Conservation (phyloP, 768 basidiomycete species). For the Termitomyces heimii region DNA sequence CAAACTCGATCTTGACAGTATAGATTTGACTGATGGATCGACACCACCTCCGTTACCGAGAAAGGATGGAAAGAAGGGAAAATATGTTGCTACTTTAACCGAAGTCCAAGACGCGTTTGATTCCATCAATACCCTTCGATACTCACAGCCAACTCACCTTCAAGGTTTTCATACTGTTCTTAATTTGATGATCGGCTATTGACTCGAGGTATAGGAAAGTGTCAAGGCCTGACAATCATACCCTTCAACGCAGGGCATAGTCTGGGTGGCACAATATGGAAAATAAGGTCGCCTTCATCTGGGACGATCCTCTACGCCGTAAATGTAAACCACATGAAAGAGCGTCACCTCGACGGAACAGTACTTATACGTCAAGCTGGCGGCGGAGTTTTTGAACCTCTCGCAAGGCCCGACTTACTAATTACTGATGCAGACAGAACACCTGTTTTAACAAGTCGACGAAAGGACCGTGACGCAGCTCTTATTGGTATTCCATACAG, state of each 20-base stretch:
- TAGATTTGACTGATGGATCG: conserved; percentile 21
- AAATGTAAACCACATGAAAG: conserved; percentile 92
- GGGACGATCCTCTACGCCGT: conserved; percentile 96
- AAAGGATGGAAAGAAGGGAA: conserved; percentile 32
- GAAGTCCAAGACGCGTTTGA: conserved; percentile 95
- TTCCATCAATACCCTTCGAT: conserved; percentile 84
- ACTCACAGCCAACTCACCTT: conserved; percentile 92
- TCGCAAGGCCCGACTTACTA: conserved; percentile 86
- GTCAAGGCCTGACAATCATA: conserved; percentile 89
- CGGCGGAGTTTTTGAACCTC: conserved; percentile 79
- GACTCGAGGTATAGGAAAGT: conserved; percentile 58
- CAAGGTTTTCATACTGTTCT: conserved; percentile 55
- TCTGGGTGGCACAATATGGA: conserved; percentile 96
- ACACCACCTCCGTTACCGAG: conserved; percentile 19
- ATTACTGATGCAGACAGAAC: conserved; percentile 91
- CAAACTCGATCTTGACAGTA: conserved; percentile 18
- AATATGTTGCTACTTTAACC: conserved; percentile 69
- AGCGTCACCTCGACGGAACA: conserved; percentile 93
- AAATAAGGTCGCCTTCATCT: conserved; percentile 94
- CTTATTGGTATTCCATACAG: conserved; percentile 57
- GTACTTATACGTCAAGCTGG: conserved; percentile 71
- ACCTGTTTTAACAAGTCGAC: conserved; percentile 74
- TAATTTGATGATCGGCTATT: background rate
- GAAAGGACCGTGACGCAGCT: conserved; percentile 86
- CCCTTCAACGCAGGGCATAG: conserved; percentile 95